Evolutionary conservation across 2,329 filamentous ascomycete species (phyloP).

Genomic region (Graphilbum fragrans): DNA sequence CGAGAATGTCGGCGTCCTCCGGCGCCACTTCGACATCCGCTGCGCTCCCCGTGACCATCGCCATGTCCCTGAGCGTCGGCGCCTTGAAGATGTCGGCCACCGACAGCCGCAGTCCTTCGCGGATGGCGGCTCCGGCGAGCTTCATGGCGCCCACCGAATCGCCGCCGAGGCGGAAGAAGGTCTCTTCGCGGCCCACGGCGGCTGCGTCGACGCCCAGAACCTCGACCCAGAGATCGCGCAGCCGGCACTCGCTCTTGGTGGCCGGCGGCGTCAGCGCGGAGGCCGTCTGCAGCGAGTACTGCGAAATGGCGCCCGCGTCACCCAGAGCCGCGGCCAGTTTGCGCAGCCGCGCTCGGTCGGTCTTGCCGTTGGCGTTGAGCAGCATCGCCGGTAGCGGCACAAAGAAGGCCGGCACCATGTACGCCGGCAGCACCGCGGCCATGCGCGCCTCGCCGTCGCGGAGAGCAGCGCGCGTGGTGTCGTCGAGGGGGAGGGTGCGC

Average conservation of each 20-base stretch:
- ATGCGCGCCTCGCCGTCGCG: no score
- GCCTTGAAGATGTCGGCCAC: slow-evolving; percentile 30
- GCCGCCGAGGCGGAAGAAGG: slow-evolving; percentile 34
- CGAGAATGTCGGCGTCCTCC: no score
- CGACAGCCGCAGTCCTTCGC: slow-evolving; percentile 25
- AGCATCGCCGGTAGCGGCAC: slow-evolving; percentile 36
- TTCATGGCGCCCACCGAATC: slow-evolving; percentile 31
- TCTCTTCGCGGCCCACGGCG: slow-evolving; percentile 24
- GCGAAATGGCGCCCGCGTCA: slow-evolving; percentile 27
- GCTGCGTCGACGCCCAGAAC: slow-evolving; percentile 23
- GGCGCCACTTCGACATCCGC: no score
- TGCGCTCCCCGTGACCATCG: no score
- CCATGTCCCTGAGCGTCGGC: slow-evolving; percentile 21
- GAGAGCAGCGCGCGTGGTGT: no score
- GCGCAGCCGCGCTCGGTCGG: slow-evolving; percentile 35
- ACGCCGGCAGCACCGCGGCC: no score
- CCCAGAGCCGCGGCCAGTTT: slow-evolving; percentile 29
- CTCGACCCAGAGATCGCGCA: slow-evolving; percentile 34
- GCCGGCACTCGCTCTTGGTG: slow-evolving; percentile 32
- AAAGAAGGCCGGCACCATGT: slow-evolving; percentile 34
- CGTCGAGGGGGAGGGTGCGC: no score
- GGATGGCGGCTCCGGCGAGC: slow-evolving; percentile 31
- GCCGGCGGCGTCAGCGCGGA: slow-evolving; percentile 32
- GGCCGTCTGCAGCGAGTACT: slow-evolving; percentile 22
- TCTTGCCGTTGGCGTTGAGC: slow-evolving; percentile 35